Evolutionary conservation across 1,284 basidiomycete species (phyloP), one percentile per base, ranked within the genome.

Genomic region (Athelia psychrophila): DNA sequence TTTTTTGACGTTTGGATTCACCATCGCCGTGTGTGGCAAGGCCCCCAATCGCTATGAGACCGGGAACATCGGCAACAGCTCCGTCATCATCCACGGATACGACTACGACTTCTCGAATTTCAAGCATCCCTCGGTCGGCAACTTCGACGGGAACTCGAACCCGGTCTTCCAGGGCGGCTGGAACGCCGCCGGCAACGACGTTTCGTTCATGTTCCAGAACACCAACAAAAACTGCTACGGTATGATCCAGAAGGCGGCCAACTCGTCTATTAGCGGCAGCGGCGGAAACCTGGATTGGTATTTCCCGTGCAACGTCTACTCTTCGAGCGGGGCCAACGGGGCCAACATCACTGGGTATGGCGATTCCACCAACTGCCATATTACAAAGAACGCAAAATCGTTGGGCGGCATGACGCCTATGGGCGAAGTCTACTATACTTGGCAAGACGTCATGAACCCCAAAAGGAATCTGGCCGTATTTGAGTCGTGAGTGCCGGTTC

Each of bases 1-100:
- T 70, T 99, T 95, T 82, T 79, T 99, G 66, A 99, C 96, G 2
- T 99, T 99, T 72, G 96, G 97, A n/a, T 99, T 99, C 77, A 98
- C 95, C 3, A 84, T 95, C 65, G 76, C 87, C 49, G 95, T 99
- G 32, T 99, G 96, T 69, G 93, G 94, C 35, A 88, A 77, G 42
- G 90, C 92, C 19, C 79, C 88, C 25, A 84, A 88, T 50, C 86
- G 93, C 16, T 95, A 83, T 75, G 84, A 88, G 58, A 82, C 88
- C 46, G 94, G 93, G 19, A 72, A 73, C 47, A 88, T 96, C 58
- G 84, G 86, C 53, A 86, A 81, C 36, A 84, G 81, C 36, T 95
- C 93, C 12, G 86, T 98, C 59, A 85, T 97, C 66, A 92, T 98
- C 62, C 91, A 99, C 65, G 97, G 96, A 3, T 90, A 87, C 70